Conservation (phyloP, 345 rosid genomes). For the Melaleuca quinquenervia region DNA sequence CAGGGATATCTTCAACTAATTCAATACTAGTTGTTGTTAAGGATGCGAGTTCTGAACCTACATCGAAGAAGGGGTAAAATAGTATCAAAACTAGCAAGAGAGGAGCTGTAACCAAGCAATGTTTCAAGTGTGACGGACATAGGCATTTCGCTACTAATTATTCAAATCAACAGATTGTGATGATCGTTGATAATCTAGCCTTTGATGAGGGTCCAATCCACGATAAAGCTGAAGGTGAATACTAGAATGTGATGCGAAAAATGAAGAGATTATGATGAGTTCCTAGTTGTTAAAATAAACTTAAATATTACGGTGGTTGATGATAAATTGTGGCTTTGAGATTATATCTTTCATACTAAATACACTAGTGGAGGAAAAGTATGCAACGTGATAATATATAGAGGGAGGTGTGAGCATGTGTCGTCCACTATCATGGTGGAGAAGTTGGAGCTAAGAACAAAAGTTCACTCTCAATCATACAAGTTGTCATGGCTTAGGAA, state of each 20-base stretch:
- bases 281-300: neutral
- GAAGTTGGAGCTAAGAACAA: no score
- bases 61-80: neutral
- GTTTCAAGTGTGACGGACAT: neutral
- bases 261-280: neutral
- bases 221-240: neutral
- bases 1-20: neutral
- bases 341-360: neutral
- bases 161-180: neutral
- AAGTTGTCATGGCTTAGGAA: constrained; percentile 1
- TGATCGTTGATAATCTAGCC: no score
- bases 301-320: neutral
- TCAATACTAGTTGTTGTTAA: no score
- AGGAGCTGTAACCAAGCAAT: no score
- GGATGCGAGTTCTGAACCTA: neutral
- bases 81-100: no score
- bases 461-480: no score
- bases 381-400: neutral
- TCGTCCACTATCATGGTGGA: no score
- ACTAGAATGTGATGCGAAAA: neutral
- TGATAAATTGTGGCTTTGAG: neutral
- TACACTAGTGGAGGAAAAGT: neutral
- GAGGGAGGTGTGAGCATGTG: no score
- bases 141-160: neutral
- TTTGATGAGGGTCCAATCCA: neutral